Base-by-base conservation (phyloP, 805 yeast species). In the Hanseniaspora hatyaiensis region DNA sequence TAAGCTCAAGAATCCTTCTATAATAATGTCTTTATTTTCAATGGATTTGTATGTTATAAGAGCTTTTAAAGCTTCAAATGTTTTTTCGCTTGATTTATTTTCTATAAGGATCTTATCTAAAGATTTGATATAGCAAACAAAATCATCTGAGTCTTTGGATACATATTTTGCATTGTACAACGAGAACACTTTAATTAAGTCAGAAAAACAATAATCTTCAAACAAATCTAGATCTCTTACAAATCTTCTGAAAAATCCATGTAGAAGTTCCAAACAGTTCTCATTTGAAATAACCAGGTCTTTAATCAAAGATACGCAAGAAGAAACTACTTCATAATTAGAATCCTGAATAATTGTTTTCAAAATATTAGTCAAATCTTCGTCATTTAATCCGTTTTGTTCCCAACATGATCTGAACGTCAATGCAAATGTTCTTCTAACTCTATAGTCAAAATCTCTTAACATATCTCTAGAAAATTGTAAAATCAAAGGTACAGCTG, bases 401-500 rank as follows among this genome's bases (percentile, higher is more conserved):
- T 57, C 68, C 51, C 61, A 67, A 24, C 77, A 60, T 47, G 82
- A 85, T 0, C 95, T 83, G 40, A 81, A 70, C 2, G 89, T 87
- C 19, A 24, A 6, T 12, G 36, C 42, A 1, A 89, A 75, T 1
- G 94, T 81, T 29, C 80, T 67, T 52, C 97, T 72, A 3, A 92
- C 98, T 13, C 72, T 59, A 0, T 95, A 78, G 8, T 92, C 78
- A 3, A 78, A 70, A 58, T 92, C 99, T 8, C 71, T 63, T 2
- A 74, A 63, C 6, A 82, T 70, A 56, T 83, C 75, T 53, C 79
- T 79, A 53, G 89, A 69, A 30, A 92, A 82, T 34, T 87, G 68
- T 4, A 80, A 59, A 13, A 87, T 70, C 40, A 92, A 84, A 0
- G 95, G 92, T 18, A 80, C 72, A 33, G 92, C 80, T 6, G 89